A percentile compares a stretch with the other conserved stretches of the same genome.
phyloP scores from a whole-genome alignment of 2,329 filamentous ascomycete genomes.

The Aspergillus sp. region DNA sequence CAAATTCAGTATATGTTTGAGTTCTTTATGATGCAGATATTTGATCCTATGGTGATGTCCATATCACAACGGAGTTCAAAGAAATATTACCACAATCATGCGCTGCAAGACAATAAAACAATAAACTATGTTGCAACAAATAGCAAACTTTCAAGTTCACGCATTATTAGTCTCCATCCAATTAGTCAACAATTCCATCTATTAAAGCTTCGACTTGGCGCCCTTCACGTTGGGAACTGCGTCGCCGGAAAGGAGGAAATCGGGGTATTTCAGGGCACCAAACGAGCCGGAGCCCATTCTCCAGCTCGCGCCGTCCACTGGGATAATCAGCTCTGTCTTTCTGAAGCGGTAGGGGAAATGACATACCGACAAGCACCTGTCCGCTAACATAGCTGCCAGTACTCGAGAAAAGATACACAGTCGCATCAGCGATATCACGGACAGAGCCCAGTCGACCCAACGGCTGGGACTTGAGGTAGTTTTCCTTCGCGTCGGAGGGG shows the following conservation, averaged over 20 bases:
- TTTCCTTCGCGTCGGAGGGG: slow-evolving; percentile 44
- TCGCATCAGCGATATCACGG: slow-evolving; percentile 86
- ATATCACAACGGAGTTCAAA: too few species aligned
- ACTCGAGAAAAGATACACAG: slow-evolving; percentile 79
- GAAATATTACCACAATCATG: too few species aligned
- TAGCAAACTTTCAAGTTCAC: too few species aligned
- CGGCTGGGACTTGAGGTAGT: slow-evolving; percentile 51
- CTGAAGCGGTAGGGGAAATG: background rate
- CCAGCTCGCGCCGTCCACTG: slow-evolving; percentile 38
- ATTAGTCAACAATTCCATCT: background rate
- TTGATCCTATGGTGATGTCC: too few species aligned
- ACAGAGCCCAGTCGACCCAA: slow-evolving; percentile 68
- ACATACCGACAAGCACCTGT: slow-evolving; percentile 58
- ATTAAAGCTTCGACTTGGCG: slow-evolving; percentile 42
- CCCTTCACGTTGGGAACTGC: slow-evolving; percentile 51
- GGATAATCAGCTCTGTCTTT: slow-evolving; percentile 1
- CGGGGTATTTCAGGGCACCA: slow-evolving; percentile 45
- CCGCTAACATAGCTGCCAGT: slow-evolving; percentile 82
- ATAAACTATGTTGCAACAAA: too few species aligned
- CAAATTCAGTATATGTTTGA: too few species aligned
- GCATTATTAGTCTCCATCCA: too few species aligned
- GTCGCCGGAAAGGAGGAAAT: slow-evolving; percentile 49
- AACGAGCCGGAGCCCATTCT: slow-evolving; percentile 27
- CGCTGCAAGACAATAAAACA: too few species aligned
- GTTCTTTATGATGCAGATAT: too few species aligned